Evolutionary conservation across 306 rosid species (phyloP).

Genomic region (Dalbergia cochinchinensis): DNA sequence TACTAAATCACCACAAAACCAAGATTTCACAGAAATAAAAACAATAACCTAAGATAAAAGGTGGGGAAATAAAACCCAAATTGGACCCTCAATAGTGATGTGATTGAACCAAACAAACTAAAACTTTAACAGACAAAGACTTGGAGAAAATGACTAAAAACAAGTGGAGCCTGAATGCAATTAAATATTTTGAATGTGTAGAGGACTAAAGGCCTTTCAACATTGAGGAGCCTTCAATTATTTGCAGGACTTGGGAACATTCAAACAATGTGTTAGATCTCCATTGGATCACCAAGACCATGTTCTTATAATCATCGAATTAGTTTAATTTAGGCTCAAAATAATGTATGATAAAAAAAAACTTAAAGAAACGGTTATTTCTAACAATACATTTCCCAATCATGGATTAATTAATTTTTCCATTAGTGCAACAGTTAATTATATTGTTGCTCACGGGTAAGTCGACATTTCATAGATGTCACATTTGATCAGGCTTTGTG

Average conservation of each 20-base stretch:
- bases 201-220: not conserved
- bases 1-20: not conserved
- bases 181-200: not conserved
- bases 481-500: not conserved
- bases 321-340: too few species aligned
- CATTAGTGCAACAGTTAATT: not conserved
- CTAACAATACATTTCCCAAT: not conserved
- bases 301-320: not conserved
- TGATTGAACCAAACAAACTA: slow-evolving; percentile 29
- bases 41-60: not conserved
- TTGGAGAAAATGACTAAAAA: not conserved
- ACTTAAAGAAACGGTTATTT: too few species aligned
- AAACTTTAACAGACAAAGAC: slow-evolving; percentile 23
- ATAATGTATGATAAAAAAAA: too few species aligned
- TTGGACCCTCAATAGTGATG: slow-evolving; percentile 6
- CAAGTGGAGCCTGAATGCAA: not conserved
- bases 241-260: slow-evolving; percentile 11
- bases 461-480: not conserved
- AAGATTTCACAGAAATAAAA: not conserved
- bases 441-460: not conserved
- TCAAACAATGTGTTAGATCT: slow-evolving; percentile 3
- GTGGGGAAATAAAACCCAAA: not conserved
- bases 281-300: not conserved
- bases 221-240: not conserved
- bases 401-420: not conserved